Evolutionary conservation across 148 eudicot genomes (phyloP), one percentile per base, ranked within the genome.

Genomic region (Rhododendron griersonianum): DNA sequence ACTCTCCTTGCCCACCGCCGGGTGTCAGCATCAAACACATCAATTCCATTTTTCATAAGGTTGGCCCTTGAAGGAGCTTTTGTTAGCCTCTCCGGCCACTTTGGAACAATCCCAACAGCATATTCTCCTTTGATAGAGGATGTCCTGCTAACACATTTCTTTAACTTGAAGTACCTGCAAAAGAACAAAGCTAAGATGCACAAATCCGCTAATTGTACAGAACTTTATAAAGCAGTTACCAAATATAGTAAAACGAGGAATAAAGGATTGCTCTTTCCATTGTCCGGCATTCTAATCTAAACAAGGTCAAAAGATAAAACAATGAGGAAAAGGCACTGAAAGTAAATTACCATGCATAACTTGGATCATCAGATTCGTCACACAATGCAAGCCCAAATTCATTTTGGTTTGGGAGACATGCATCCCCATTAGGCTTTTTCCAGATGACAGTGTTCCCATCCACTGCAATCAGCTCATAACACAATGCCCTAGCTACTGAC

Each of bases 391-490:
- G 89, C 89, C 98, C 97, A 89, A 92, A 94, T 86, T 93, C 97
- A 88, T 95, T 98, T 87, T 95, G 98, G 89, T 88, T 93, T 19
- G 96, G 91, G 35, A 94, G 92, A 88, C 98, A 98, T 45, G 98
- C 90, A 91, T 93, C 94, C 47, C 91, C 96, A 19, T 88, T 86
- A 69, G 97, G 98, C 85, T 98, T 98, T 87, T 93, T 94, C 98
- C 99, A 98, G 85, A 98, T 92, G 85, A 87, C 99, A 35, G 98
- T 98, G 86, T 93, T 95, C 33, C 96, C 98, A 89, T 98, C 99
- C 78, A 95, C 99, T 50, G 90, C 97, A 86, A 95, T 94, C 45
- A 96, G 92, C 90, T 95, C 99, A 92, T 93, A 98, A 82, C 99
- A 98, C 90, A 98, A 89, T 50, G 97, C 91, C 89, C 98, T 94